Evolutionary conservation across 140 eudicot genomes (phyloP).

Genomic region (Senecio squalidus): DNA sequence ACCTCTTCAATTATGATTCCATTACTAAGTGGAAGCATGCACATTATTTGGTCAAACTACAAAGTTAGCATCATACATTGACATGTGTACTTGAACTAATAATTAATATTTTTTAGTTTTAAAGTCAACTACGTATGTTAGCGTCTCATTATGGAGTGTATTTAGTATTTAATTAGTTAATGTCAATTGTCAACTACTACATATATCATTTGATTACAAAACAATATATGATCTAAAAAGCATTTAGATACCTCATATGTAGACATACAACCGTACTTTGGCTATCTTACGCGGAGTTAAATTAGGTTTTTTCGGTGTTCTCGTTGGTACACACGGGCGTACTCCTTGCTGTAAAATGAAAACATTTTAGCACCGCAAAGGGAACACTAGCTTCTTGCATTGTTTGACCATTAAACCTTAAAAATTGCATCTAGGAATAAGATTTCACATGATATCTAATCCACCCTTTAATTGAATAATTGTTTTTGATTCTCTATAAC

Average conservation of each 20-base stretch:
- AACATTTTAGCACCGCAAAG: not conserved
- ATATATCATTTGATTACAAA: constrained; percentile 8
- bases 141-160: constrained; percentile 10
- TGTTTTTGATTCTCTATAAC: constrained; percentile 3
- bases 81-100: constrained; percentile 18
- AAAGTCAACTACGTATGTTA: constrained; percentile 25
- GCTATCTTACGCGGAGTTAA: too few species aligned
- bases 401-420: constrained; percentile 10
- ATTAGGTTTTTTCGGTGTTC: too few species aligned
- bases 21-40: constrained; percentile 20
- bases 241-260: not conserved
- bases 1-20: constrained; percentile 27
- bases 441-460: constrained; percentile 20
- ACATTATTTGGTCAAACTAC: constrained; percentile 24
- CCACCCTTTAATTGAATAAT: constrained; percentile 8
- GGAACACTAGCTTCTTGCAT: not conserved
- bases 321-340: too few species aligned
- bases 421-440: constrained; percentile 18
- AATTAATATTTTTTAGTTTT: not conserved
- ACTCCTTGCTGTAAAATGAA: not conserved
- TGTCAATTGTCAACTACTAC: constrained; percentile 10
- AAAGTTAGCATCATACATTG: constrained; percentile 9
- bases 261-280: too few species aligned
- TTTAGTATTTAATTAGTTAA: not conserved
- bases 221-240: not conserved